These are phyloP conservation scores for Tuber melanosporum DNA, from an alignment of 495 filamentous ascomycete genomes.

Conservation along the genomic window DNA sequence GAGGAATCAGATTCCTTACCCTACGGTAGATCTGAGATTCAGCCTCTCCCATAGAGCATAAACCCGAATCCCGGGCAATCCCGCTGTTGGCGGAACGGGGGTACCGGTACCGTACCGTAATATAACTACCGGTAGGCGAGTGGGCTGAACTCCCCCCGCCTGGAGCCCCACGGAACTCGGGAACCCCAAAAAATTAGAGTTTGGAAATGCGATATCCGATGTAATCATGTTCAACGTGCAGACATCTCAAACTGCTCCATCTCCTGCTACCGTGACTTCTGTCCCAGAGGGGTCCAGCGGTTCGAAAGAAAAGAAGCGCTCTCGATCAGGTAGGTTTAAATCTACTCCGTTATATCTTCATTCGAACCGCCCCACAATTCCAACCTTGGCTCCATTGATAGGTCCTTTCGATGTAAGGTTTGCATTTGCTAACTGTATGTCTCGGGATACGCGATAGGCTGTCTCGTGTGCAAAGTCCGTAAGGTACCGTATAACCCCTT, in stretches of 20 bases:
- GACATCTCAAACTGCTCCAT: background rate
- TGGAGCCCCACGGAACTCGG: background rate
- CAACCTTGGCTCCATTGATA: background rate
- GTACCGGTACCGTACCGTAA: background rate
- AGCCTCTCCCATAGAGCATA: background rate
- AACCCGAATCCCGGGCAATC: background rate
- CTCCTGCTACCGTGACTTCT: background rate
- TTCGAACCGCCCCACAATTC: background rate
- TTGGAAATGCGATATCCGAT: constrained; percentile 5
- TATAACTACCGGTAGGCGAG: constrained; percentile 2
- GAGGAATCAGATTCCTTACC: background rate
- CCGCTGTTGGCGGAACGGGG: background rate
- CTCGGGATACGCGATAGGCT: background rate
- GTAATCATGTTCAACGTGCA: constrained; percentile 4
- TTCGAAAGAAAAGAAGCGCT: background rate
- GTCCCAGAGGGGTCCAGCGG: background rate
- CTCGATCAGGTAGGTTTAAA: background rate
- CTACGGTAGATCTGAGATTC: background rate
- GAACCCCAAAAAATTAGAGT: background rate
- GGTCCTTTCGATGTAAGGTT: background rate
- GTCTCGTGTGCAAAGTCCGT: background rate
- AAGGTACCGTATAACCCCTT: background rate
- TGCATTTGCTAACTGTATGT: background rate
- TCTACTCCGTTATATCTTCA: background rate
- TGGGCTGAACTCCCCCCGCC: constrained; percentile 2